Evolutionary conservation across 441 rosid species (phyloP).

Genomic region (Eutrema salsugineum): DNA sequence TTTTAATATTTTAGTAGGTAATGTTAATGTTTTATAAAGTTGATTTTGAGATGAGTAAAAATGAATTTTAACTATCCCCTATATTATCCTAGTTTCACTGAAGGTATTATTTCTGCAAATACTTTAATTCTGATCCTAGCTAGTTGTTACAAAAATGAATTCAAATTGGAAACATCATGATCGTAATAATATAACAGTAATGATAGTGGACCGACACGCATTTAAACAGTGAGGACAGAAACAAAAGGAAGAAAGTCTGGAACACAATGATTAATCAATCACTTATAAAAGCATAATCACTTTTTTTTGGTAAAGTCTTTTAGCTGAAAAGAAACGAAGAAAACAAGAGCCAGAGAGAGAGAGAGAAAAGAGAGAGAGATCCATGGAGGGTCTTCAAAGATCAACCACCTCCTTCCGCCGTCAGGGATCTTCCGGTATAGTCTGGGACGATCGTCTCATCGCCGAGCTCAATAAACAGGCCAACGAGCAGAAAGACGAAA

Average conservation of each 20-base stretch:
- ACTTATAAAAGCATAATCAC: slow-evolving; percentile 24
- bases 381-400: slow-evolving; percentile 54
- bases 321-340: slow-evolving; percentile 16
- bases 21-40: neutral
- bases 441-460: slow-evolving; percentile 68
- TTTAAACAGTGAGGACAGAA: slow-evolving; percentile 57
- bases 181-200: neutral
- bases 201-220: slow-evolving; percentile 31
- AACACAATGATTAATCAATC: slow-evolving; percentile 34
- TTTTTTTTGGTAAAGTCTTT: slow-evolving; percentile 52
- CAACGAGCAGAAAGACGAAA: slow-evolving; percentile 27
- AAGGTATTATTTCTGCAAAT: neutral
- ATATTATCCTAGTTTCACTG: neutral
- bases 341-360: neutral
- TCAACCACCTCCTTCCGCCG: slow-evolving; percentile 60
- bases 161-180: neutral
- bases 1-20: neutral
- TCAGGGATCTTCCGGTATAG: slow-evolving; percentile 62
- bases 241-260: slow-evolving; percentile 1
- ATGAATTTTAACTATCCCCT: too few relatives aligned
- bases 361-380: neutral
- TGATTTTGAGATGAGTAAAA: neutral
- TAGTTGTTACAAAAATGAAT: neutral
- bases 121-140: neutral
- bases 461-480: slow-evolving; percentile 43